Evolutionary conservation across 345 rosid species (phyloP), one percentile per base, ranked within the genome.

Genomic region (Crucihimalaya himalaica): DNA sequence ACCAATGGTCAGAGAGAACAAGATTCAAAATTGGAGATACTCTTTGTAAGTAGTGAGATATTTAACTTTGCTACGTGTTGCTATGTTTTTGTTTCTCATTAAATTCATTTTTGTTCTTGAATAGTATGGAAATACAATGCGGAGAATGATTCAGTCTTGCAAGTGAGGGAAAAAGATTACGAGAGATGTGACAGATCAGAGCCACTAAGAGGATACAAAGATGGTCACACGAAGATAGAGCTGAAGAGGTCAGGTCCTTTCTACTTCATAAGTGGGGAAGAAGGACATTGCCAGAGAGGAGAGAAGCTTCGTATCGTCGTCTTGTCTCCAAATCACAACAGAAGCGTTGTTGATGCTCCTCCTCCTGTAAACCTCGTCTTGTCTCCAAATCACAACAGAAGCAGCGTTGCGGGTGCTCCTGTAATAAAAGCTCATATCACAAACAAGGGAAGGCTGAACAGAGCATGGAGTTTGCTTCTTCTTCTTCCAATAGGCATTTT

Each of bases 231-330:
- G 12, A 68, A 75, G 18, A 74, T 85, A 74, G 68, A 69, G 70
- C 79, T 89, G 21, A 84, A 86, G 46, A 81, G 81, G 20, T 70
- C 88, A 6, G 91, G 96, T 40, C 69, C 80, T 7, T 88, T 82
- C 77, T 88, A 86, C 78, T 88, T 88, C 82, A 83, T 85, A 64
- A 89, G 96, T 63, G 96, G 96, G 0, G 85, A 75, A 70, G 66
- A 75, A 5, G 87, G 83, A 10, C 86, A 84, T 72, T 89, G 96
- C 34, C 80, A 77, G 10, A 80, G 73, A 47, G 91, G 88, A 10
- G 85, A 86, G 84, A 89, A 68, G 79, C 75, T 89, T 82, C 72
- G 76, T 72, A 60, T 88, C 40, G 84, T 77, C 20, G 93, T 89
- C 47, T 58, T 88, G 72, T 76, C 80, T 55, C 75, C 71, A 19